A percentile compares a stretch with the other conserved stretches of the same genome.
Evolutionary conservation across 192 early-diverging fungal genomes (phyloP).

Genomic region (Rhizophagus sp.): DNA sequence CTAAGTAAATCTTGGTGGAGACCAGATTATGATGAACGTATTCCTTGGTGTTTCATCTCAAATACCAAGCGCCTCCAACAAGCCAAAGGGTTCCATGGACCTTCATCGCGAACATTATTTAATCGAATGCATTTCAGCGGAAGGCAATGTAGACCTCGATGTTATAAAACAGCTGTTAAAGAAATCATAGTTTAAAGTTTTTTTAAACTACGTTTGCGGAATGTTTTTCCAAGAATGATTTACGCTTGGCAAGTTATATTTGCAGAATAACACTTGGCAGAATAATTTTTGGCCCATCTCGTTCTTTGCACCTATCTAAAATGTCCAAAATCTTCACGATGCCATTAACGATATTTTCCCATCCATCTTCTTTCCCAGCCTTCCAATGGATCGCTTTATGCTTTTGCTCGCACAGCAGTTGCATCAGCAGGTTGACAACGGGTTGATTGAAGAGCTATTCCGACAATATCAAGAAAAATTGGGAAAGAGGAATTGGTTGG

Average conservation of each 20-base stretch:
- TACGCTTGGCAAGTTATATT: neutral
- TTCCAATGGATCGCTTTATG: slow-evolving; percentile 19
- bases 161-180: slow-evolving; percentile 7
- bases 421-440: slow-evolving; percentile 24
- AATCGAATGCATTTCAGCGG: slow-evolving; percentile 8
- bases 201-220: neutral
- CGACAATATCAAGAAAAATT: too few species aligned
- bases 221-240: neutral
- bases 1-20: slow-evolving; percentile 16
- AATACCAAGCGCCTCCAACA: neutral
- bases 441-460: neutral
- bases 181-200: slow-evolving; percentile 12
- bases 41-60: slow-evolving; percentile 10
- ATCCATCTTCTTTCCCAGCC: slow-evolving; percentile 16
- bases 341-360: slow-evolving; percentile 2
- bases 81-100: slow-evolving; percentile 21
- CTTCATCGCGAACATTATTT: slow-evolving; percentile 24
- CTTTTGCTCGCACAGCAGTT: slow-evolving; percentile 13
- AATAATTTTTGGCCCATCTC: neutral
- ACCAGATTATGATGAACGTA: slow-evolving; percentile 12
- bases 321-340: slow-evolving; percentile 13
- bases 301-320: neutral
- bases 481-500: too few species aligned
- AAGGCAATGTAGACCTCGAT: neutral
- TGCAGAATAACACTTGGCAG: neutral